Evolutionary conservation across 2,329 filamentous ascomycete genomes (phyloP).

Genomic region (Gnomoniopsis smithogilvyi): DNA sequence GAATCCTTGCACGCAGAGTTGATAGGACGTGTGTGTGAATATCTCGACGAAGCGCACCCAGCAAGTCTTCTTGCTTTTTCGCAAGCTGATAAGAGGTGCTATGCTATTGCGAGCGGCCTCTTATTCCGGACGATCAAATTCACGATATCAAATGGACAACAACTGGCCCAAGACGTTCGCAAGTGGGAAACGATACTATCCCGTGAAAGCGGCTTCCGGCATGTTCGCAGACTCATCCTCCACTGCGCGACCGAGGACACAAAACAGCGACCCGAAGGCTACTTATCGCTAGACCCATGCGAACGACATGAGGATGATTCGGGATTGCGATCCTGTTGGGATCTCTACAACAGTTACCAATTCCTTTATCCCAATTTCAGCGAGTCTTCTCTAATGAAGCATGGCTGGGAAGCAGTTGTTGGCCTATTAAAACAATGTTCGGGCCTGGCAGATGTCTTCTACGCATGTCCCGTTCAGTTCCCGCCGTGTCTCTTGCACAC

Average conservation of each 20-base stretch:
- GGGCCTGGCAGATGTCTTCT: slow-evolving; percentile 13
- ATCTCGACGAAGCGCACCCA: slow-evolving; percentile 2
- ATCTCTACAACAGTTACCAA: not conserved
- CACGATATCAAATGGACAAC: not conserved
- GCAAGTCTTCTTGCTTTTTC: slow-evolving; percentile 8
- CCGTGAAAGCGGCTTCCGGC: slow-evolving; percentile 1
- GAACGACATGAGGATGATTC: not conserved
- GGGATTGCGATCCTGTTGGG: not conserved
- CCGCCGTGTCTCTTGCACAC: slow-evolving; percentile 6
- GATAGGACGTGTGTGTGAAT: not conserved
- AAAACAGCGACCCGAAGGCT: not conserved
- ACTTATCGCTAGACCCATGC: not conserved
- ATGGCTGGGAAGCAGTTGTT: slow-evolving; percentile 2
- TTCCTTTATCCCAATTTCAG: not conserved
- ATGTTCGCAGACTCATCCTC: slow-evolving; percentile 10
- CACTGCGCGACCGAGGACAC: not conserved
- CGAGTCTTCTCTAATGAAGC: not conserved
- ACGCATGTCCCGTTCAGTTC: slow-evolving; percentile 2
- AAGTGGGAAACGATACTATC: not conserved
- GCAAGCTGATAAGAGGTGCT: not conserved
- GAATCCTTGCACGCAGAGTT: not conserved
- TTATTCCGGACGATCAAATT: slow-evolving; percentile 8
- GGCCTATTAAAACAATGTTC: not conserved
- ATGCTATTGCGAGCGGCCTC: slow-evolving; percentile 3
- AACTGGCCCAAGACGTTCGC: not conserved